phyloP scores from a whole-genome alignment of 106 monocot genomes.

The Allium sativum region DNA sequence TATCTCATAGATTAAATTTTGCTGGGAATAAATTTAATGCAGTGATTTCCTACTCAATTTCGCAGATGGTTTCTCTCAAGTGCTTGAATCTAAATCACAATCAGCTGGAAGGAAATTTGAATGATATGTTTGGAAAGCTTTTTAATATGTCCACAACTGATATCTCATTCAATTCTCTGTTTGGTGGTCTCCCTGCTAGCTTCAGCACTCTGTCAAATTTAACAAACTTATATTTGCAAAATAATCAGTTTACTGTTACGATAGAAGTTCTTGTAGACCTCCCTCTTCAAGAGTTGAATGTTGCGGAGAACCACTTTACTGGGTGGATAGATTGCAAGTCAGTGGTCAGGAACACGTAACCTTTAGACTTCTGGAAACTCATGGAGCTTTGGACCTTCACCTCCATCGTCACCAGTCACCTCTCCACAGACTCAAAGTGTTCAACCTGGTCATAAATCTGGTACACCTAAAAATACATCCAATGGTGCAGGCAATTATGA shows the following conservation, averaged over 20 bases:
- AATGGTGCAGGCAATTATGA: slow-evolving; percentile 5
- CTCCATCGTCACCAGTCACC: slow-evolving; percentile 23
- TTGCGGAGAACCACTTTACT: slow-evolving; percentile 74
- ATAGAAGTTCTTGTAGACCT: slow-evolving; percentile 63
- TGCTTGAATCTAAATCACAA: slow-evolving; percentile 55
- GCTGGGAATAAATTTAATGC: slow-evolving; percentile 44
- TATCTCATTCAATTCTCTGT: slow-evolving; percentile 47
- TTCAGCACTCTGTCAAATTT: slow-evolving; percentile 42
- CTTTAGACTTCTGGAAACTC: slow-evolving; percentile 66
- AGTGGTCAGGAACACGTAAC: slow-evolving; percentile 48
- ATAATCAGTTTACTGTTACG: slow-evolving; percentile 68
- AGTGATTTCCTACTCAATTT: slow-evolving; percentile 44
- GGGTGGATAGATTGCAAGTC: slow-evolving; percentile 80
- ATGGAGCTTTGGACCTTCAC: slow-evolving; percentile 61
- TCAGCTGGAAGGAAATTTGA: slow-evolving; percentile 48
- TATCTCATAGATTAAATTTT: slow-evolving; percentile 33
- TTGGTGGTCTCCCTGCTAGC: slow-evolving; percentile 55
- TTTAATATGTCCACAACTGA: slow-evolving; percentile 50
- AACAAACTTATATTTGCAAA: slow-evolving; percentile 47
- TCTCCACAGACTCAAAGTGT: slow-evolving; percentile 21
- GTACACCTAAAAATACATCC: slow-evolving; percentile 14
- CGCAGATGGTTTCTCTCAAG: slow-evolving; percentile 43
- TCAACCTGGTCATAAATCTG: slow-evolving; percentile 43
- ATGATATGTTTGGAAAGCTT: slow-evolving; percentile 35
- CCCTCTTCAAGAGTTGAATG: slow-evolving; percentile 66